Evolutionary conservation across 495 filamentous ascomycete genomes (phyloP), one percentile per base, ranked within the genome.

Genomic region (Penicillium cataractarum): DNA sequence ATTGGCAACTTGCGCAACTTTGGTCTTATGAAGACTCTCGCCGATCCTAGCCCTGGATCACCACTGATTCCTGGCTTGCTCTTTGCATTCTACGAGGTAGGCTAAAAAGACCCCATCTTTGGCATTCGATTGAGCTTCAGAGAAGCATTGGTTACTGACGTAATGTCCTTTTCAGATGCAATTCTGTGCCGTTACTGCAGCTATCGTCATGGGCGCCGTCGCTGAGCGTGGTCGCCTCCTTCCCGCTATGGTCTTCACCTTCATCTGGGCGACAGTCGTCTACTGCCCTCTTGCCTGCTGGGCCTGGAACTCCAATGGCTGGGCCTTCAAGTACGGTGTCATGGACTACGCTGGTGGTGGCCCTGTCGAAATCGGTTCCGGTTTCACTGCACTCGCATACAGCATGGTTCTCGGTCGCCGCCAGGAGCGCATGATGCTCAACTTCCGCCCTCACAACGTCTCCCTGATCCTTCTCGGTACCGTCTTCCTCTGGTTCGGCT

Each of bases 371-470:
- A 98, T 99, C 62, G 92, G 86, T 40, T 98, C 96, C 49, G 95
- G 95, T 64, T 79, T 97, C 74, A 92, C 91, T 27, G 96, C 95
- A 21, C 82, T 98, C 17, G 95, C 95, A 56, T 99, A 98, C 80
- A 96, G 92, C 17, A 87, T 92, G 88, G 91, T 98, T 40, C 89
- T 98, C 57, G 96, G 96, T 58, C 90, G 93, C 66, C 92, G 96
- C 57, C 95, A 97, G 80, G 95, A 98, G 82, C 96, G 93, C 84
- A 97, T 98, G 95, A 96, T 98, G 89, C 84, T 97, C 74, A 92
- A 96, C 72, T 88, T 88, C 84, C 89, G 92, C 55, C 96, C 95
- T 2, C 95, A 99, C 86, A 99, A 98, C 80, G 94, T 98, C 67
- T 97, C 95, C 8, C 83, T 98, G 66, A 98, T 99, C 75, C 91